Percentiles rank a stretch among this genome's conserved stretches.
Conservation (phyloP, 805 yeast species). For the Pichia manshurica region DNA sequence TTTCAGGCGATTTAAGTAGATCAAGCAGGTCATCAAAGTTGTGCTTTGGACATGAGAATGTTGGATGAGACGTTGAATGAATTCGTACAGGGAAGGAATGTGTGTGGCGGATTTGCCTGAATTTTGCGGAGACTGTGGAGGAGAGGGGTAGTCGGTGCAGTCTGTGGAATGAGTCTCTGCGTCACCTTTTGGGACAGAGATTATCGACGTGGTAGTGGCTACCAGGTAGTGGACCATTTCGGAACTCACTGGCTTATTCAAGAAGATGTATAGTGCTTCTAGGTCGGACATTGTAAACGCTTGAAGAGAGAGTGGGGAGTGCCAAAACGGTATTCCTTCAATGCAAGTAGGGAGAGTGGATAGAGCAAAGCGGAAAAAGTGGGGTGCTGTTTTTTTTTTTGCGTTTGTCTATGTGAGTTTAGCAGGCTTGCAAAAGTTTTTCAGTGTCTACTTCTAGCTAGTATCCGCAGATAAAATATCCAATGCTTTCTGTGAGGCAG, state of each 20-base stretch:
- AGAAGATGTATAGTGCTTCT: slow-evolving; percentile 47
- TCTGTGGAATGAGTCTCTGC: slow-evolving; percentile 29
- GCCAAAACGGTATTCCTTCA: no score
- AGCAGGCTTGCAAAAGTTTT: no score
- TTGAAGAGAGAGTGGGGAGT: no score
- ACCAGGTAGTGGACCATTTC: slow-evolving; percentile 57
- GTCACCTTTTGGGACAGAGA: slow-evolving; percentile 35
- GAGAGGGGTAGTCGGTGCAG: slow-evolving; percentile 28
- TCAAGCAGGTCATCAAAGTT: slow-evolving; percentile 87
- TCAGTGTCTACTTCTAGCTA: no score
- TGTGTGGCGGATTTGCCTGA: slow-evolving; percentile 11
- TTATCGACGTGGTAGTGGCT: slow-evolving; percentile 52
- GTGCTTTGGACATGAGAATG: slow-evolving; percentile 93
- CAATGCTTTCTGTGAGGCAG: no score
- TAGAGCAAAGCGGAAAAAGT: no score
- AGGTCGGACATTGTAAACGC: slow-evolving; percentile 36
- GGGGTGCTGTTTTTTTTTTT: no score
- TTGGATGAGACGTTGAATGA: slow-evolving; percentile 66
- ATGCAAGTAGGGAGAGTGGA: no score
- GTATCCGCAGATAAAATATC: no score
- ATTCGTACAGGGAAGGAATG: slow-evolving; percentile 46
- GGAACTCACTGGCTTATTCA: slow-evolving; percentile 48
- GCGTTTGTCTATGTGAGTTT: no score
- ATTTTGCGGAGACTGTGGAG: slow-evolving; percentile 35
- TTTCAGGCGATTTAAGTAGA: slow-evolving; percentile 73